phyloP scores from a whole-genome alignment of 192 early-diverging fungal species.

The Entomortierella lignicola region DNA sequence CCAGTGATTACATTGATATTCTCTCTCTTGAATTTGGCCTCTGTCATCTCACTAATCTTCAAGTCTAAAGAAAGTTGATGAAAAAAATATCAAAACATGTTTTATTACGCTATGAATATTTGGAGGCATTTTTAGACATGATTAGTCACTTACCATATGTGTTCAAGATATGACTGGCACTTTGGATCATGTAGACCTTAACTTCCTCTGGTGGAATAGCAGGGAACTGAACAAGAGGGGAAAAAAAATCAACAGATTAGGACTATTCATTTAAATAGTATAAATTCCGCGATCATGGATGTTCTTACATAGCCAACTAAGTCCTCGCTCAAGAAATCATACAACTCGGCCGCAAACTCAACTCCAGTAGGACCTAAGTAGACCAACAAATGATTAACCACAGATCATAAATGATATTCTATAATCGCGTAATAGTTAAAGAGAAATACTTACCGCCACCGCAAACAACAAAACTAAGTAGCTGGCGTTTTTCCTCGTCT shows the following conservation, averaged over 20 bases:
- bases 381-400: background rate
- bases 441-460: constrained; percentile 71
- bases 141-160: constrained; percentile 58
- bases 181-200: constrained; percentile 72
- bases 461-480: constrained; percentile 78
- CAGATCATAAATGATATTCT: no score
- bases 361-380: constrained; percentile 63
- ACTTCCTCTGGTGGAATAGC: constrained; percentile 66
- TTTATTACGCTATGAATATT: background rate
- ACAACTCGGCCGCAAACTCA: constrained; percentile 73
- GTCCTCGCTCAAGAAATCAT: constrained; percentile 70
- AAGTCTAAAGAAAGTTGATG: constrained; percentile 37
- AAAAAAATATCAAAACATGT: background rate
- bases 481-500: constrained; percentile 65
- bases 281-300: no score
- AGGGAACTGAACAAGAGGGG: constrained; percentile 65
- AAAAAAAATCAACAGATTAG: background rate
- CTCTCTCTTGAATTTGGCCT: constrained; percentile 71
- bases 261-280: background rate
- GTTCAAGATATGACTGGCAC: constrained; percentile 78
- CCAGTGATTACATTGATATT: constrained; percentile 76
- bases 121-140: background rate
- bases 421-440: no score
- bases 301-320: constrained; percentile 63
- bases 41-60: constrained; percentile 73